Conservation (phyloP, 2,329 filamentous ascomycete species). For the Elsinoe arachidis region DNA sequence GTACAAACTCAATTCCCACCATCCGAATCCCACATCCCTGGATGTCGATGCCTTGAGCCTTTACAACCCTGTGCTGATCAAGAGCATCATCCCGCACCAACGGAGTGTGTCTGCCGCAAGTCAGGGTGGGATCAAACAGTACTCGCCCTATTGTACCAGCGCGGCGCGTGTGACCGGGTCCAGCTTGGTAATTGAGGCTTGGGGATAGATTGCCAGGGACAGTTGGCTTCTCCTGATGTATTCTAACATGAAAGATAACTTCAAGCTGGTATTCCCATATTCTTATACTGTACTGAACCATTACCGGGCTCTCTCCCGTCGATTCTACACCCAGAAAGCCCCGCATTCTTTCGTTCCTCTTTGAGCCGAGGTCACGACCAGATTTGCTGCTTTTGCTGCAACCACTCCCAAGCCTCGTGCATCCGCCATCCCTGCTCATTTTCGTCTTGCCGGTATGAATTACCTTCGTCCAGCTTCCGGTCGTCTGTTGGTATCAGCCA, state of each 20-base stretch:
- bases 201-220: background rate
- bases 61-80: background rate
- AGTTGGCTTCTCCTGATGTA: background rate
- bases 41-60: background rate
- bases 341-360: background rate
- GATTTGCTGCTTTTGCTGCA: constrained; percentile 4
- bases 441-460: constrained; percentile 9
- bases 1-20: background rate
- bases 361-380: constrained; percentile 5
- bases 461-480: constrained; percentile 10
- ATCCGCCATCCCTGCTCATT: constrained; percentile 1
- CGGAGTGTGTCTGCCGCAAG: background rate
- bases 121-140: constrained; percentile 1
- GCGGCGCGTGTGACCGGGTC: background rate
- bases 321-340: background rate
- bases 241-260: background rate
- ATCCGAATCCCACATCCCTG: background rate
- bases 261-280: too few species aligned
- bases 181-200: background rate
- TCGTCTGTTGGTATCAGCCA: constrained; percentile 12
- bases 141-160: background rate
- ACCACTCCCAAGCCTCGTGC: constrained; percentile 6
- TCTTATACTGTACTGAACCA: too few species aligned
- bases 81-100: background rate
- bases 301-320: background rate